Conservation (phyloP, 441 rosid genomes). For the Eruca vesicaria region DNA sequence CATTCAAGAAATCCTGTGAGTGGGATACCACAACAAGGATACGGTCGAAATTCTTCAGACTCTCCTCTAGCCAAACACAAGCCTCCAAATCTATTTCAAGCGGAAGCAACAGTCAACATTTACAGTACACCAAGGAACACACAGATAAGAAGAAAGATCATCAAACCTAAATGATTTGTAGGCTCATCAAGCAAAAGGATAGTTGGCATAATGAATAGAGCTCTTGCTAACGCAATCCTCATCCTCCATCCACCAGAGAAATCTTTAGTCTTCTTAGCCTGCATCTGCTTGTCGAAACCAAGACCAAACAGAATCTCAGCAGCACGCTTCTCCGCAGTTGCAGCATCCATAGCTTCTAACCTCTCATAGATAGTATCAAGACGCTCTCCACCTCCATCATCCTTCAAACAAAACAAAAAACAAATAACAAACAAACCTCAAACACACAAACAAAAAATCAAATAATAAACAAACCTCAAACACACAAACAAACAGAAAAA, state of each 20-base stretch:
- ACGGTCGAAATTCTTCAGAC: constrained; percentile 81
- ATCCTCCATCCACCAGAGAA: constrained; percentile 98
- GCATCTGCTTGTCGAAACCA: constrained; percentile 89
- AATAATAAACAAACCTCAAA: neutral
- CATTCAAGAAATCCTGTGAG: constrained; percentile 94
- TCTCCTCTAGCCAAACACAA: constrained; percentile 97
- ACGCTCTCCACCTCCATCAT: constrained; percentile 92
- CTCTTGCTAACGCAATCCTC: constrained; percentile 96
- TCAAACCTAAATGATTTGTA: constrained; percentile 86
- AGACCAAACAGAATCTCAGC: constrained; percentile 94
- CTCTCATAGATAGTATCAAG: constrained; percentile 88
- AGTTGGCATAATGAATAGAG: constrained; percentile 91
- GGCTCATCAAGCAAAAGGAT: constrained; percentile 93
- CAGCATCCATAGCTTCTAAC: constrained; percentile 82
- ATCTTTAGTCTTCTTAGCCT: constrained; percentile 80
- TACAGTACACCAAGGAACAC: no score
- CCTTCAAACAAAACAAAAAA: constrained; percentile 36
- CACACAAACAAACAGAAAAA: no score
- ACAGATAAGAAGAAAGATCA: neutral
- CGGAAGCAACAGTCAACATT: neutral
- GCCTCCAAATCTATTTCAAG: constrained; percentile 79
- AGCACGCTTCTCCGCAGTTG: constrained; percentile 98
- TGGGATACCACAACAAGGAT: constrained; percentile 92
- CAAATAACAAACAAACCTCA: neutral
- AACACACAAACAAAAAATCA: neutral